These are phyloP conservation scores for Penicillium lividum DNA, from an alignment of 495 filamentous ascomycete genomes.

Conservation along the genomic window DNA sequence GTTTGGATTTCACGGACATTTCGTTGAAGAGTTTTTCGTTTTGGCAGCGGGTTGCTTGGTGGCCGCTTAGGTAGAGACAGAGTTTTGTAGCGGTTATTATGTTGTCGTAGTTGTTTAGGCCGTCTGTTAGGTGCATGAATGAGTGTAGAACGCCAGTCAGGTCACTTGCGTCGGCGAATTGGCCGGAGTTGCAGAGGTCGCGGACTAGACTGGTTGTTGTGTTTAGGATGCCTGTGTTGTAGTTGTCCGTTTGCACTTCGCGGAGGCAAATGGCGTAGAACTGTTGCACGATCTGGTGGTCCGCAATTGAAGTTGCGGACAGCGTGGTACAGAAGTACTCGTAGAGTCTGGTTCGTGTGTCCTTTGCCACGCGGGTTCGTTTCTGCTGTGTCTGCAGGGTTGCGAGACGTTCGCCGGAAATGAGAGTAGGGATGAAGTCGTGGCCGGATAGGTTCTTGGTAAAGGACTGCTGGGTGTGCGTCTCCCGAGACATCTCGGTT, in stretches of 20 bases:
- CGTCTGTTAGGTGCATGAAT: conserved; percentile 56
- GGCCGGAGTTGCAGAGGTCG: conserved; percentile 41
- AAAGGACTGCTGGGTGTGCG: conserved; percentile 59
- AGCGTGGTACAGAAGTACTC: conserved; percentile 57
- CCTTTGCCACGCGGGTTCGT: conserved; percentile 42
- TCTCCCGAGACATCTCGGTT: conserved; percentile 57
- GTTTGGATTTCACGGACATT: conserved; percentile 55
- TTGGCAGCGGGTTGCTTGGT: conserved; percentile 38
- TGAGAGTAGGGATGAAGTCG: conserved; percentile 51
- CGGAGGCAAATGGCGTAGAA: conserved; percentile 56
- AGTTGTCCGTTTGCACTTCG: conserved; percentile 43
- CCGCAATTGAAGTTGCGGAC: conserved; percentile 41
- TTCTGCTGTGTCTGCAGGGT: conserved; percentile 51
- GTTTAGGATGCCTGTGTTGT: conserved; percentile 42
- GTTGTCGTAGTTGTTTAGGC: conserved; percentile 48
- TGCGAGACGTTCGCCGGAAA: conserved; percentile 52
- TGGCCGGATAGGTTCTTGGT: conserved; percentile 42
- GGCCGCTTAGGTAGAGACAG: conserved; percentile 53
- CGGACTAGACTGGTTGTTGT: conserved; percentile 40
- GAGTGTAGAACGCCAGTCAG: conserved; percentile 55
- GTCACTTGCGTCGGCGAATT: conserved; percentile 54
- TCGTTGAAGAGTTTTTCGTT: conserved; percentile 44
- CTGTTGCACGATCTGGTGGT: conserved; percentile 39
- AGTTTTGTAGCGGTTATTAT: conserved; percentile 58
- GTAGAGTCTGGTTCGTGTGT: conserved; percentile 53